phyloP scores from a whole-genome alignment of 352 stramenopile genomes.

The Pythium phragmiticola region DNA sequence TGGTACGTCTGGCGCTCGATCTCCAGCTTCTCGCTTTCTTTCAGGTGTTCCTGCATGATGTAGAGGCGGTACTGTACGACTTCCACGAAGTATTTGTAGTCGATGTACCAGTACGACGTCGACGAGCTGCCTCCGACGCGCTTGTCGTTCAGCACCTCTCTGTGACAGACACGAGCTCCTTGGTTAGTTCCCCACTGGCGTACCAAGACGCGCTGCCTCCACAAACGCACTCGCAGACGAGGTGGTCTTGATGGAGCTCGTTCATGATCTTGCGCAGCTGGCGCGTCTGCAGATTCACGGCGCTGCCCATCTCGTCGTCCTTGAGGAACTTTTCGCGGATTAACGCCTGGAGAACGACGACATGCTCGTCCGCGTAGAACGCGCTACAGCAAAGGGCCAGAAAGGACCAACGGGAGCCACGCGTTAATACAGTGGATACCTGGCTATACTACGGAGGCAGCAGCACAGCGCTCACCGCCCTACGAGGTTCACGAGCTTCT shows the following conservation, averaged over 20 bases:
- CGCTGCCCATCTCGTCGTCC: constrained; percentile 88
- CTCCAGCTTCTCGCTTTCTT: constrained; percentile 83
- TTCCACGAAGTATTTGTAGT: constrained; percentile 92
- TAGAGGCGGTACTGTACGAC: constrained; percentile 88
- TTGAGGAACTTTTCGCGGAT: constrained; percentile 89
- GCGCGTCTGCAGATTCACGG: constrained; percentile 85
- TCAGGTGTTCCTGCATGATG: constrained; percentile 85
- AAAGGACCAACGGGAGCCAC: neutral
- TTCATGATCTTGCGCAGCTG: constrained; percentile 90
- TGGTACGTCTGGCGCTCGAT: constrained; percentile 87
- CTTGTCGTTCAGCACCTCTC: constrained; percentile 89
- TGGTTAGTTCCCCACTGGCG: neutral
- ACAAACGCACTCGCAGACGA: constrained; percentile 76
- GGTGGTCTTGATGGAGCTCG: constrained; percentile 81
- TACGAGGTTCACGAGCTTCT: constrained; percentile 86
- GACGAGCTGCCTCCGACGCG: constrained; percentile 77
- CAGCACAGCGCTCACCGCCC: constrained; percentile 43
- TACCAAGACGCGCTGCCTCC: neutral
- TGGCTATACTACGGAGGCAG: neutral
- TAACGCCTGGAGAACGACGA: constrained; percentile 83
- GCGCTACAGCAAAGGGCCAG: constrained; percentile 35
- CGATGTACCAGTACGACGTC: constrained; percentile 91
- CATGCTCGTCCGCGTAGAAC: constrained; percentile 88
- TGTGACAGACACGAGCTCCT: constrained; percentile 19
- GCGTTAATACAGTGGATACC: neutral